Base-by-base conservation (phyloP, 805 yeast genomes). In the Yarrowia sp. region DNA sequence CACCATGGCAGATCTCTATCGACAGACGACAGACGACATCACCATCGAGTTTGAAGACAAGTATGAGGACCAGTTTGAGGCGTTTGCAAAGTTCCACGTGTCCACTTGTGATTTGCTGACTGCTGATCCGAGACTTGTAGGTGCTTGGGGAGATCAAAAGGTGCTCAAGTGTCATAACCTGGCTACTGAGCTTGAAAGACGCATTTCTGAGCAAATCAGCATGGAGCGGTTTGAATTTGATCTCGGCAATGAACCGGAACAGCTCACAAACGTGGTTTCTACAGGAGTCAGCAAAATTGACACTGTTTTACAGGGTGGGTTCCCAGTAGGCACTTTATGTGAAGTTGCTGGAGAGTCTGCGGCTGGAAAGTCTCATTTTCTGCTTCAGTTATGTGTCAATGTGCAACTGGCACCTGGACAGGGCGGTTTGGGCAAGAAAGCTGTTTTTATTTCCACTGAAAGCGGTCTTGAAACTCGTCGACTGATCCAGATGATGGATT, bases 281-380 rank as follows among this genome's bases (percentile, higher is more conserved):
- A 82, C 88, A 0, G 90, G 90, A 0, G 87, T 84, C 73, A 75
- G 74, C 0, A 72, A 71, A 5, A 71, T 89, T 0, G 93, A 89
- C 74, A 73, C 72, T 10, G 69, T 79, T 0, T 74, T 89, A 5
- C 80, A 82, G 48, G 89, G 88, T 3, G 94, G 93, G 0, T 79
- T 89, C 4, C 82, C 79, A 1, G 75, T 84, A 2, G 85, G 87
- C 2, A 77, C 82, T 32, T 75, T 89, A 1, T 87, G 92, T 0
- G 98, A 93, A 78, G 75, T 94, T 3, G 87, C 87, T 72, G 98
- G 98, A 0, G 89, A 89, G 35, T 87, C 96, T 64, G 90, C 96
- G 0, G 84, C 90, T 0, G 98, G 97, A 0, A 94, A 94, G 74
- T 88, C 97, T 0, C 96, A 93, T 72, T 78, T 93, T 4, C 78